Evolutionary conservation across 116 monocot species (phyloP), one percentile per base, ranked within the genome.

Genomic region (Cymodocea nodosa): DNA sequence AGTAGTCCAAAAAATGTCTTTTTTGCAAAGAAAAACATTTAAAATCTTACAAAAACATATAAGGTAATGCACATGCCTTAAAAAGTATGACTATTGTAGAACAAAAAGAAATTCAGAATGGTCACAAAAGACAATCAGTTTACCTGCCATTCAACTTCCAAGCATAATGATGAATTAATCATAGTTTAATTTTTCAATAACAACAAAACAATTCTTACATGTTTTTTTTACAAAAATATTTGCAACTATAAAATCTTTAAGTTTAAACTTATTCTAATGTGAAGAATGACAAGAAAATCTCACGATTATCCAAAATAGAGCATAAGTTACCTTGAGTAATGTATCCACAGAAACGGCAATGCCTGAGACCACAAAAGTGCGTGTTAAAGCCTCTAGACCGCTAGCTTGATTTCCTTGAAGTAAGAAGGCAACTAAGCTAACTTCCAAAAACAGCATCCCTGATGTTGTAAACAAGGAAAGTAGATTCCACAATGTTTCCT

Each of bases 331-430:
- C 97, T 97, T 97, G 11, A 91, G 78, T 48, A 91, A 62, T 53
- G 84, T 74, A 82, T 97, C 97, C n/a, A 71, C 83, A 63, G 76
- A 75, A 82, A 91, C 85, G 49, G 87, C 76, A 52, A 80, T 71
- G 56, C 92, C 97, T 62, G 91, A 88, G 36, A 84, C 58, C 20
- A 85, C 66, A 81, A 97, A 91, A 51, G 88, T 88, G 2, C 78
- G 81, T 34, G 92, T 82, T 59, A 91, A 77, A 76, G 85, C 81
- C 48, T 91, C 92, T 54, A 81, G 59, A 8, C 84, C 88, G 76
- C 81, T 78, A 4, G 84, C 76, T 56, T 85, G 71, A 67, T 97
- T 91, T 72, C 92, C 88, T 88, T 97, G 88, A 70, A 91, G 87
- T 69, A 91, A 66, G 76, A 97, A 91, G 7, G 97, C 91, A 53